phyloP scores from a whole-genome alignment of 345 rosid species.

The Draba incana region DNA sequence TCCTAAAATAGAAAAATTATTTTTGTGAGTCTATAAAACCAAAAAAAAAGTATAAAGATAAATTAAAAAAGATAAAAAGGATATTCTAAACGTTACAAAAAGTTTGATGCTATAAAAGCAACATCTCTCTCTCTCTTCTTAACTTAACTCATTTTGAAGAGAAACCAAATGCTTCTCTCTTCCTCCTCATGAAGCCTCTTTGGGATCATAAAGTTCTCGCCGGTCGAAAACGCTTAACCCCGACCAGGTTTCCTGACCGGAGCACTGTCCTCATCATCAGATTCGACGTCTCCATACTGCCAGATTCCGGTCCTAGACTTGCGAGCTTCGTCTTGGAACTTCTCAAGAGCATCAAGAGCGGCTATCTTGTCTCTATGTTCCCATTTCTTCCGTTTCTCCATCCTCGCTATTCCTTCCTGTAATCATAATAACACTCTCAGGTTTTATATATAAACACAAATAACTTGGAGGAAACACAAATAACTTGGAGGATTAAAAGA shows the following conservation, averaged over 20 bases:
- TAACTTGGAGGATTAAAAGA: neutral
- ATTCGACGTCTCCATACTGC: conserved; percentile 90
- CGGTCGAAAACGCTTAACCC: conserved; percentile 43
- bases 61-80: neutral
- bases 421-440: conserved; percentile 25
- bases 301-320: conserved; percentile 74
- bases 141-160: conserved; percentile 24
- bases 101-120: conserved; percentile 28
- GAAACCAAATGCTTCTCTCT: conserved; percentile 31
- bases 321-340: conserved; percentile 80
- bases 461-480: neutral
- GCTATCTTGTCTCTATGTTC: conserved; percentile 68
- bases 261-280: conserved; percentile 85
- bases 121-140: conserved; percentile 14
- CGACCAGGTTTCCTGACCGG: conserved; percentile 73
- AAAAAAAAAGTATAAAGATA: conserved; percentile 14
- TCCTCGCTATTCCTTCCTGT: conserved; percentile 93
- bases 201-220: conserved; percentile 25
- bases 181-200: conserved; percentile 34
- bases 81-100: conserved; percentile 42
- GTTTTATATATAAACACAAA: neutral
- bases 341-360: conserved; percentile 73
- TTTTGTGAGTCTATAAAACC: conserved; percentile 19
- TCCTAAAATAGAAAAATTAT: conserved; percentile 29
- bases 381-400: conserved; percentile 86